Conservation (phyloP, 352 stramenopile genomes). For the Globisporangium uncinulatum region DNA sequence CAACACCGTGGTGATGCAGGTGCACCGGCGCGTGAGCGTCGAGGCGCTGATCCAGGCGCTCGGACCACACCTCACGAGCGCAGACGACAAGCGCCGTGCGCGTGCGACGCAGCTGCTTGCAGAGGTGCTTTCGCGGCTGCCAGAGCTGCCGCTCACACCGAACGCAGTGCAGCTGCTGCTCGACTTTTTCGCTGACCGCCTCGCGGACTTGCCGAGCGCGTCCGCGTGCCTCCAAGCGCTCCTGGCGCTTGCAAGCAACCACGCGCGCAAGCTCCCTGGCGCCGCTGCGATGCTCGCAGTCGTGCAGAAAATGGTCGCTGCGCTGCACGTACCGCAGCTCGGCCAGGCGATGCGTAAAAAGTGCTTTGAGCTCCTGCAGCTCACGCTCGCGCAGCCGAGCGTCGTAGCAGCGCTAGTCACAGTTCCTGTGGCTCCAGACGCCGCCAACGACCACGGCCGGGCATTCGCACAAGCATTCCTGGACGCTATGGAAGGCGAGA, state of each 20-base stretch:
- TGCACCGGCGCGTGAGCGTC: constrained; percentile 70
- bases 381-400: constrained; percentile 48
- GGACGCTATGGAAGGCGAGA: constrained; percentile 85
- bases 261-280: constrained; percentile 47
- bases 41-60: constrained; percentile 79
- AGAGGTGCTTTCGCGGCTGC: constrained; percentile 85
- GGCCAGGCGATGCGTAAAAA: constrained; percentile 83
- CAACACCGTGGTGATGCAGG: constrained; percentile 87
- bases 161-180: constrained; percentile 72
- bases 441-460: constrained; percentile 31
- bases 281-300: constrained; percentile 47
- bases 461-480: constrained; percentile 74
- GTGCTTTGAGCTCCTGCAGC: constrained; percentile 78
- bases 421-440: constrained; percentile 12
- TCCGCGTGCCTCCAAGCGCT: constrained; percentile 69
- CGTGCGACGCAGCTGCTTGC: constrained; percentile 80
- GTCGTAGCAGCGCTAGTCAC: constrained; percentile 49
- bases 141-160: constrained; percentile 68
- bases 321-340: constrained; percentile 75
- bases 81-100: constrained; percentile 75
- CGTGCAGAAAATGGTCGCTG: constrained; percentile 53
- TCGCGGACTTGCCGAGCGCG: constrained; percentile 83
- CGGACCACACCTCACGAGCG: constrained; percentile 59
- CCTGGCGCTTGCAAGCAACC: constrained; percentile 65
- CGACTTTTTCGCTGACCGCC: constrained; percentile 80